Base-by-base conservation (phyloP, 441 rosid species). In the Bocquillonia castaneifolia region DNA sequence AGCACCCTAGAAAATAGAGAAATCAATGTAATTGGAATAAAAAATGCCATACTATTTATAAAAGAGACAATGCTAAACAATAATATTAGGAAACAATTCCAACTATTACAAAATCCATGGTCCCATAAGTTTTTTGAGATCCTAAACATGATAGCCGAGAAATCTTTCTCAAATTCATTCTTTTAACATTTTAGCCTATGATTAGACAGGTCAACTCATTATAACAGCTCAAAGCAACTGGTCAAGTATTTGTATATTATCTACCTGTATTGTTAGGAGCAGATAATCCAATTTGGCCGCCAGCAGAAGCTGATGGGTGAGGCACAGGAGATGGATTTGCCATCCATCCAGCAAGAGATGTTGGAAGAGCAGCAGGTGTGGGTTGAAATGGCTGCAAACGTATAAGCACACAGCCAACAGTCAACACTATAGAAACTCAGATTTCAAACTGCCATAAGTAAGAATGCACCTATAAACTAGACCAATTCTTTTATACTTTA, bases 301-400 rank as follows among this genome's bases (percentile, higher is more conserved):
- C 93, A 18, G 80, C 88, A 73, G 93, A 86, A 68, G 83, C 91
- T 37, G 86, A 81, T 2, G 88, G 86, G 64, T 89, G 87, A 68
- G 91, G 84, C 45, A 82, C 82, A 44, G 92, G 67, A 69, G 90
- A 63, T 64, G 93, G 78, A 79, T 79, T 87, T 29, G 91, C 91
- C 96, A 87, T 87, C 96, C 93, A 87, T 56, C 96, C 96, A 42
- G 91, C 84, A 67, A 87, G 85, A 69, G 96, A 72, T 62, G 89
- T 79, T 59, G 91, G 70, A 75, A 89, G 88, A 69, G 88, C 80
- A 66, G 88, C 81, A 56, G 89, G 88, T 53, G 83, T 50, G 2
- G 92, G 83, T 80, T 81, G 93, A 80, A 87, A 89, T 63, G 92
- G 90, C 96, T 89, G 85, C 56, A 71, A 79, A 40, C 12, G 67